These are phyloP conservation scores for Fistulifera pelliculosa DNA, from an alignment of 108 stramenopile genomes.

Conservation along the genomic window DNA sequence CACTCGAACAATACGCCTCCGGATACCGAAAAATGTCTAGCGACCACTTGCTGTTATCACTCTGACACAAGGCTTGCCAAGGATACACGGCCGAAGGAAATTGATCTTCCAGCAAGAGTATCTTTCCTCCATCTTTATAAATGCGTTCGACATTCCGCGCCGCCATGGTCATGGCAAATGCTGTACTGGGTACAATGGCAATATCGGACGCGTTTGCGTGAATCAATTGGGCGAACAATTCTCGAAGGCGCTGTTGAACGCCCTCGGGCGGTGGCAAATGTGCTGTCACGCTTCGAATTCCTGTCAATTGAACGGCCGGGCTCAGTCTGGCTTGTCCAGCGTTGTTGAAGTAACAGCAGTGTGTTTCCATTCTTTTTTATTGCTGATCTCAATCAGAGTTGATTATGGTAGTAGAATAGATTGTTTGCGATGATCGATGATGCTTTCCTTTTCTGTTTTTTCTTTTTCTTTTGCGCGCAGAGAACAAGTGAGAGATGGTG, in stretches of 20 bases:
- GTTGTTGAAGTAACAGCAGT: conserved; percentile 30
- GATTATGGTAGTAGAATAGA: too few relatives aligned
- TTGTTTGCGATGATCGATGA: too few relatives aligned
- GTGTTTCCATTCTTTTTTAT: too few relatives aligned
- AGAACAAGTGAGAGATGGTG: too few relatives aligned
- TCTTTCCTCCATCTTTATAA: conserved; percentile 9
- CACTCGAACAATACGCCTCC: neutral
- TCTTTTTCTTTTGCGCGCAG: too few relatives aligned
- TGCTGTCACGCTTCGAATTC: conserved; percentile 5
- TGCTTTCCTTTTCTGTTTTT: too few relatives aligned
- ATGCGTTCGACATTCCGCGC: conserved; percentile 31
- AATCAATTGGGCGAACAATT: conserved; percentile 30
- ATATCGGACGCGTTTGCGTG: conserved; percentile 18
- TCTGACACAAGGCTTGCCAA: conserved; percentile 30
- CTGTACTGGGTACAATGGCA: conserved; percentile 43
- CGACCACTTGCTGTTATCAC: conserved; percentile 16
- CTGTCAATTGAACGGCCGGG: conserved; percentile 18
- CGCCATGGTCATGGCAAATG: conserved; percentile 47
- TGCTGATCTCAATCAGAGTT: too few relatives aligned
- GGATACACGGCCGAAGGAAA: conserved; percentile 44
- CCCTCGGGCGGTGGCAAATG: neutral
- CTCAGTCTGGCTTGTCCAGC: conserved; percentile 28
- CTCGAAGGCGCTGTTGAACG: conserved; percentile 16
- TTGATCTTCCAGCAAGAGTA: conserved; percentile 45
- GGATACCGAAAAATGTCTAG: conserved; percentile 34